phyloP scores from a whole-genome alignment of 2,329 filamentous ascomycete genomes.

The Claviceps capensis region DNA sequence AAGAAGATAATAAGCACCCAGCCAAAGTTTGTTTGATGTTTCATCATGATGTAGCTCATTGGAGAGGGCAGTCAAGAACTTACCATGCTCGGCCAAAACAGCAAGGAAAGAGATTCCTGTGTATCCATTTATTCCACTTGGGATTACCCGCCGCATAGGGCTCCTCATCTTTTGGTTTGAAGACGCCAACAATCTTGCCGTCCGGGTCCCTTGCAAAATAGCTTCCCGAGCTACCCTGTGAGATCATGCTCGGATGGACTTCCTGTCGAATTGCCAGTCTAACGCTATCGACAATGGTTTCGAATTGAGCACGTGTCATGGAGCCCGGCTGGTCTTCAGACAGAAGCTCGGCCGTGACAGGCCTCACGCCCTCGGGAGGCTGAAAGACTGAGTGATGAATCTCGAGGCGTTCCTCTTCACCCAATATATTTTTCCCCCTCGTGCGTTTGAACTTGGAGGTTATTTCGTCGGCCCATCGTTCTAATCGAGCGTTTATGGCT shows the following conservation, averaged over 20 bases:
- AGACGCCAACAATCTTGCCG: slow-evolving; percentile 92
- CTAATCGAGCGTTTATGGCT: slow-evolving; percentile 88
- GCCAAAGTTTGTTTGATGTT: no score
- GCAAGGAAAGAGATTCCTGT: slow-evolving; percentile 92
- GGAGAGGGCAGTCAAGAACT: slow-evolving; percentile 10
- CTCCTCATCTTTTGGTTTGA: slow-evolving; percentile 98
- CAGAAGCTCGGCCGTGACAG: slow-evolving; percentile 62
- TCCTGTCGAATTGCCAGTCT: slow-evolving; percentile 77
- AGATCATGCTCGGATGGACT: slow-evolving; percentile 88
- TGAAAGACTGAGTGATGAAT: slow-evolving; percentile 98
- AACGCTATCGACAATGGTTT: slow-evolving; percentile 82
- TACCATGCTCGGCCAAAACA: slow-evolving; percentile 87
- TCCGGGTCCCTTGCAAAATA: slow-evolving; percentile 90
- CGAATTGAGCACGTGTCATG: slow-evolving; percentile 71
- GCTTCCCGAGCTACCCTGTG: slow-evolving; percentile 92
- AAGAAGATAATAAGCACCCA: neutral
- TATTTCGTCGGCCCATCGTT: slow-evolving; percentile 96
- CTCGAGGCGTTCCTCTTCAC: slow-evolving; percentile 77
- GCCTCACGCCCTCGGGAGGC: slow-evolving; percentile 73
- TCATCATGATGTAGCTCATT: no score
- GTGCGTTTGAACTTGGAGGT: slow-evolving; percentile 89
- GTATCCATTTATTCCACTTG: slow-evolving; percentile 99
- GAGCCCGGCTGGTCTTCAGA: slow-evolving; percentile 49
- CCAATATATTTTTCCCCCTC: slow-evolving; percentile 54
- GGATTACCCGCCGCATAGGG: slow-evolving; percentile 94